These are phyloP conservation scores for Periconia sp. DNA, from an alignment of 2,329 filamentous ascomycete species.

Conservation along the genomic window DNA sequence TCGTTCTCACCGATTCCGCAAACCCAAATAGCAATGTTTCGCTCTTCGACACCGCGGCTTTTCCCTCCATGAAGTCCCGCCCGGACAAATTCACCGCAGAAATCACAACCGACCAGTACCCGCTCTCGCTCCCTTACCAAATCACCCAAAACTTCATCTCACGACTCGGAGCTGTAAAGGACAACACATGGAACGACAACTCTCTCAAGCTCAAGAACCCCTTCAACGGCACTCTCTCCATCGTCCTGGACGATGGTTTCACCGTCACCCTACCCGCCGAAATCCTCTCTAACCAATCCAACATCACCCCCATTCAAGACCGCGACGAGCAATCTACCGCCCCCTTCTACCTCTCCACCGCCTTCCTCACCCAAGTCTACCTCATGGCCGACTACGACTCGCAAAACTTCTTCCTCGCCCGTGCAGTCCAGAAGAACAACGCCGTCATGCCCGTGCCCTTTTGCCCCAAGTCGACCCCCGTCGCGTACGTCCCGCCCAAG, in stretches of 20 bases:
- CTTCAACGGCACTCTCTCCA: slow-evolving; percentile 45
- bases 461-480: slow-evolving; percentile 42
- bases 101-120: slow-evolving; percentile 47
- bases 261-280: slow-evolving; percentile 43
- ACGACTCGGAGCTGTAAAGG: slow-evolving; percentile 35
- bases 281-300: slow-evolving; percentile 42
- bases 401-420: slow-evolving; percentile 45
- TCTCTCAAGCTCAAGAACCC: slow-evolving; percentile 39
- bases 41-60: slow-evolving; percentile 33
- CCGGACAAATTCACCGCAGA: slow-evolving; percentile 42
- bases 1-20: slow-evolving; percentile 37
- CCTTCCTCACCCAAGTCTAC: slow-evolving; percentile 48
- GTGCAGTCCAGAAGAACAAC: slow-evolving; percentile 42
- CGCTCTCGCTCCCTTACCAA: slow-evolving; percentile 44
- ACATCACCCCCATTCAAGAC: slow-evolving; percentile 40
- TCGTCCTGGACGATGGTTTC: slow-evolving; percentile 45
- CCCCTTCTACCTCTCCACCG: slow-evolving; percentile 42
- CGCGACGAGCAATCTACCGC: slow-evolving; percentile 27
- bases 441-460: slow-evolving; percentile 46
- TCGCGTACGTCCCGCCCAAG: slow-evolving; percentile 31
- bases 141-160: slow-evolving; percentile 46
- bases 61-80: slow-evolving; percentile 34
- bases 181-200: slow-evolving; percentile 42
- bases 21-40: slow-evolving; percentile 34
- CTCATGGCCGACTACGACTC: slow-evolving; percentile 48